Percentiles rank a stretch among this genome's conserved stretches.
Conservation (phyloP, 2,329 filamentous ascomycete species). For the Cyclaneusma minus region DNA sequence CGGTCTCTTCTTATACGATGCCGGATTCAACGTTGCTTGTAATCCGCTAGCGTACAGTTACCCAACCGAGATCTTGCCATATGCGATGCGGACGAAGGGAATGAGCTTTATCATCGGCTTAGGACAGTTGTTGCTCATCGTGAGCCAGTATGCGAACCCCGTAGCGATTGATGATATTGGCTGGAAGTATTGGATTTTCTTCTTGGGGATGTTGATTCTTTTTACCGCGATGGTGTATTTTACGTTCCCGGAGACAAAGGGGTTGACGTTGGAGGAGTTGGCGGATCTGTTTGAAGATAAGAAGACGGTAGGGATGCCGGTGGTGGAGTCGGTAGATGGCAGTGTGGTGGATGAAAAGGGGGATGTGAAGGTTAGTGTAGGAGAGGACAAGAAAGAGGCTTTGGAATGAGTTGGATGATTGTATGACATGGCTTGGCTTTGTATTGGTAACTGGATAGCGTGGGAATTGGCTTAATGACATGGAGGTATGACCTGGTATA, state of each 20-base stretch:
- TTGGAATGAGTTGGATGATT: too few relatives aligned
- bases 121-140: slow-evolving; percentile 10
- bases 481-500: too few relatives aligned
- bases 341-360: too few relatives aligned
- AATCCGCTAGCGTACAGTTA: slow-evolving; percentile 13
- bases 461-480: too few relatives aligned
- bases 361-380: too few relatives aligned
- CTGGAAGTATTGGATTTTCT: slow-evolving; percentile 18
- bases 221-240: too few relatives aligned
- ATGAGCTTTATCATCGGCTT: slow-evolving; percentile 23
- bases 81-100: slow-evolving; percentile 20
- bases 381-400: too few relatives aligned
- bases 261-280: slow-evolving; percentile 8
- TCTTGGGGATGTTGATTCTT: slow-evolving; percentile 4
- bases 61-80: slow-evolving; percentile 24
- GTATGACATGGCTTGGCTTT: too few relatives aligned
- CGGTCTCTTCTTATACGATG: slow-evolving; percentile 30
- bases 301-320: too few relatives aligned
- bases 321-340: too few relatives aligned
- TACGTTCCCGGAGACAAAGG: slow-evolving; percentile 8
- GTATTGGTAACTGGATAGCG: too few relatives aligned
- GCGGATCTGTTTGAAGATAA: slow-evolving; percentile 9
- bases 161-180: slow-evolving; percentile 20
- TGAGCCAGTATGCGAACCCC: slow-evolving; percentile 22
- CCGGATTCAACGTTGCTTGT: slow-evolving; percentile 26